Evolutionary conservation across 257 asterid genomes (phyloP).

Genomic region (Fraxinus pennsylvanica): DNA sequence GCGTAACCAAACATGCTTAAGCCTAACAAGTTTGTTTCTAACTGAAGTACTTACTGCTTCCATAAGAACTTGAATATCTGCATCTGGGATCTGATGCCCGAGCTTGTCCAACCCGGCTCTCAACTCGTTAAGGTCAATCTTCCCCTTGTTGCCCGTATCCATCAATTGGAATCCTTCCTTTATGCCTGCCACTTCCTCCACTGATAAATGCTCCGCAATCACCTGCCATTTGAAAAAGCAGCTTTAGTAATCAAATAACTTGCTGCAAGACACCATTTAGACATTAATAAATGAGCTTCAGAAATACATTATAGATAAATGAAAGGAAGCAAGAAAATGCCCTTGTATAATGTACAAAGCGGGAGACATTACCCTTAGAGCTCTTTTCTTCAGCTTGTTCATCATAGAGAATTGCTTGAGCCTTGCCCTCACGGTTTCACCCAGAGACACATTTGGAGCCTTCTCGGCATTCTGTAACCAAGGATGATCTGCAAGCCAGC

Average conservation of each 20-base stretch:
- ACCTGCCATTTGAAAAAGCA: constrained; percentile 36
- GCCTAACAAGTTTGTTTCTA: background rate
- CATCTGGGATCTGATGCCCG: constrained; percentile 66
- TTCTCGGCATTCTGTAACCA: constrained; percentile 62
- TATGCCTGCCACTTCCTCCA: constrained; percentile 66
- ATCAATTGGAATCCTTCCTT: constrained; percentile 56
- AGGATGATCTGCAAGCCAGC: constrained; percentile 53
- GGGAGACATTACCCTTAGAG: constrained; percentile 44
- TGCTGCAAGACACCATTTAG: background rate
- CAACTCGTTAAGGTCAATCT: constrained; percentile 56
- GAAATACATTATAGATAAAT: background rate
- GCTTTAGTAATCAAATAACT: constrained; percentile 17
- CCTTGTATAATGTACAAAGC: background rate
- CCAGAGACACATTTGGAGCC: constrained; percentile 64
- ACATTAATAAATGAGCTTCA: background rate
- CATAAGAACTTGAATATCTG: constrained; percentile 57
- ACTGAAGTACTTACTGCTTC: constrained; percentile 55
- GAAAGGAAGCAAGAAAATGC: background rate
- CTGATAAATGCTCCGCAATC: constrained; percentile 62
- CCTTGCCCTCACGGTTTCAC: constrained; percentile 61
- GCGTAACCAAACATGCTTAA: background rate
- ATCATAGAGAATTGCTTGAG: constrained; percentile 67
- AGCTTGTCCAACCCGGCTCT: constrained; percentile 58
- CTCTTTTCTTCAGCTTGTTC: constrained; percentile 68
- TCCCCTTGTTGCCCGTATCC: constrained; percentile 65